phyloP scores from a whole-genome alignment of 1,284 basidiomycete species.

The Rhodotorula sp. region DNA sequence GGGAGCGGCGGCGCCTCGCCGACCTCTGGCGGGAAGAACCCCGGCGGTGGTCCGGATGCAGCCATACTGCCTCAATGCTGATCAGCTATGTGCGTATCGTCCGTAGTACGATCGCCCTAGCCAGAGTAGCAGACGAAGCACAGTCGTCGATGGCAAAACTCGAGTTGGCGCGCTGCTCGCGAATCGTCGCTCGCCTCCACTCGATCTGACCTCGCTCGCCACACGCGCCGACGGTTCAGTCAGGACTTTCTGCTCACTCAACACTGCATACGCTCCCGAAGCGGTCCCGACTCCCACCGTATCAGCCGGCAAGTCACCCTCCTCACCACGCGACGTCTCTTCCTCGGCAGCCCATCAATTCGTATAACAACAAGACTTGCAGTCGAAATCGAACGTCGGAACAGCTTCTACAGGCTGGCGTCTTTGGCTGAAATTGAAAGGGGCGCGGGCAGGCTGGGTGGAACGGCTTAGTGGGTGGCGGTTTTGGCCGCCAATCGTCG shows the following conservation, averaged over 20 bases:
- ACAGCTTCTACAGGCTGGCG: background rate
- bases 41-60: slow-evolving; percentile 25
- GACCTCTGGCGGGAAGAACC: slow-evolving; percentile 20
- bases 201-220: no score
- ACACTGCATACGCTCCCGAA: no score
- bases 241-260: no score
- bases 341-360: no score
- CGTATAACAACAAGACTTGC: background rate
- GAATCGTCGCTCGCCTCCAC: background rate
- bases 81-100: background rate
- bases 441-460: no score
- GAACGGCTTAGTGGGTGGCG: background rate
- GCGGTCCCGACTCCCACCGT: background rate
- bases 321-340: background rate
- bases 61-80: background rate
- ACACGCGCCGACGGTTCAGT: no score
- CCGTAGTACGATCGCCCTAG: background rate
- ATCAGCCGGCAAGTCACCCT: background rate
- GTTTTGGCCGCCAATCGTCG: slow-evolving; percentile 65
- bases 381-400: background rate
- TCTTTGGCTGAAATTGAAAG: background rate
- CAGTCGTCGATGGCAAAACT: slow-evolving; percentile 2
- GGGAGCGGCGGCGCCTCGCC: slow-evolving; percentile 6
- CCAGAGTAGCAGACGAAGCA: background rate
- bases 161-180: background rate